Evolutionary conservation across 2,329 filamentous ascomycete genomes (phyloP), one percentile per base, ranked within the genome.

Genomic region (Fusarium mangiferae): DNA sequence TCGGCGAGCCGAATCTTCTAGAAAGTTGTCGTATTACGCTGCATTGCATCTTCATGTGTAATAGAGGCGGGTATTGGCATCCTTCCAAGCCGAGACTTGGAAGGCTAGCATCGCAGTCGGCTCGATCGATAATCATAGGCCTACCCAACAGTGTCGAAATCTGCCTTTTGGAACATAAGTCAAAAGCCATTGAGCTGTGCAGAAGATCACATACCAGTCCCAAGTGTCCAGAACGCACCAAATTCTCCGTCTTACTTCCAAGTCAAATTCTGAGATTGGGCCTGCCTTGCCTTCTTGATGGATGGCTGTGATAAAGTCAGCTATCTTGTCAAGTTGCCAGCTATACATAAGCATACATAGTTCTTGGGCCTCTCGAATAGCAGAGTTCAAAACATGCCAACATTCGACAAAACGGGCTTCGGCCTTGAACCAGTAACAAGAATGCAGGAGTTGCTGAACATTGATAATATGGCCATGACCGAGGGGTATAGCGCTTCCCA

Each of bases 191-290:
- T 24, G n/a, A 11, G 18, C 33, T 12, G 45, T 18, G 20, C 17
- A 18, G 20, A 51, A 18, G 42, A 20, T 39, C 22, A 63, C 72
- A 72, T 70, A 84, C 82, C 82, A 84, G 62, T 84, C 83, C 81
- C 80, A 84, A 3, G 80, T 81, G 45, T 83, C 75, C 33, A 84
- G 46, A 20, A 83, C 72, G 55, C 80, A 83, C 82, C 83, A 84
- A 7, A 82, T 52, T 54, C 82, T 78, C 26, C 82, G 73, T 24
- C 80, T 74, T 68, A 84, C 80, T 68, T 84, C 82, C 24, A 77
- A 69, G 26, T 84, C 81, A 57, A 82, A 82, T 41, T 82, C 79
- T 2, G 80, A 70, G 36, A 81, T 60, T 7, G 66, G 49, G 12
- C 75, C 76, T 9, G 71, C 72, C 12, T 75, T 74, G 5, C 75